phyloP scores from a whole-genome alignment of 257 asterid species.

The Paraleonurus japonicus region DNA sequence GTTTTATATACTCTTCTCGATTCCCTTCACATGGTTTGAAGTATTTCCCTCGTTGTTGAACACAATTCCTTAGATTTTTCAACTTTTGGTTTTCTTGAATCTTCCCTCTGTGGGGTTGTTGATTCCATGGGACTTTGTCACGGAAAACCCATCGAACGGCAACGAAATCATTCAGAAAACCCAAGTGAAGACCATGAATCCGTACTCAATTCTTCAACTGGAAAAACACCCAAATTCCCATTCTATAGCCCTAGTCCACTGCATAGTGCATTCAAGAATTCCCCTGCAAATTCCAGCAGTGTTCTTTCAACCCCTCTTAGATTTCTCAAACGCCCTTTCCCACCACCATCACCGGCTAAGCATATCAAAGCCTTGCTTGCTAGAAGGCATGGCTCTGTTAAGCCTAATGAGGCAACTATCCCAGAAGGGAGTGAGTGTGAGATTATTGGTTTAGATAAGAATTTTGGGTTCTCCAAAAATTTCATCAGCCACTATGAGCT shows the following conservation, averaged over 20 bases:
- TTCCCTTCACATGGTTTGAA: conserved; percentile 27
- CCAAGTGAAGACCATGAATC: conserved; percentile 50
- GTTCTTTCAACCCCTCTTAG: conserved; percentile 83
- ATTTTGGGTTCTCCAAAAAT: conserved; percentile 74
- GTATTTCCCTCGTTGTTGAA: background rate
- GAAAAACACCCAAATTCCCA: conserved; percentile 86
- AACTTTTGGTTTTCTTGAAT: conserved; percentile 18
- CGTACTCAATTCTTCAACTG: conserved; percentile 49
- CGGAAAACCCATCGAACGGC: conserved; percentile 79
- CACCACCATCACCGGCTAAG: conserved; percentile 98
- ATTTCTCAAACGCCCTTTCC: conserved; percentile 80
- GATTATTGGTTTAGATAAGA: conserved; percentile 69
- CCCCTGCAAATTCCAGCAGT: conserved; percentile 78
- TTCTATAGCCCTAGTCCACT: conserved; percentile 96
- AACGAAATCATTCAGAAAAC: conserved; percentile 52
- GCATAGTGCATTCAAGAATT: conserved; percentile 68
- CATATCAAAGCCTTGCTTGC: conserved; percentile 87
- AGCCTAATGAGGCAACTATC: conserved; percentile 85
- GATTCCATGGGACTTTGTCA: conserved; percentile 93
- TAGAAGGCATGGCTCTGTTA: conserved; percentile 82
- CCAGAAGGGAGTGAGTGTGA: conserved; percentile 97
- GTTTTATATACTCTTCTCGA: background rate
- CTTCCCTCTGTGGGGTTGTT: conserved; percentile 31
- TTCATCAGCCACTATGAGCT: conserved; percentile 60
- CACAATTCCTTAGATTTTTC: background rate